Evolutionary conservation across 371 early-diverging fungal species (phyloP).

Genomic region (Mycotypha africana): DNA sequence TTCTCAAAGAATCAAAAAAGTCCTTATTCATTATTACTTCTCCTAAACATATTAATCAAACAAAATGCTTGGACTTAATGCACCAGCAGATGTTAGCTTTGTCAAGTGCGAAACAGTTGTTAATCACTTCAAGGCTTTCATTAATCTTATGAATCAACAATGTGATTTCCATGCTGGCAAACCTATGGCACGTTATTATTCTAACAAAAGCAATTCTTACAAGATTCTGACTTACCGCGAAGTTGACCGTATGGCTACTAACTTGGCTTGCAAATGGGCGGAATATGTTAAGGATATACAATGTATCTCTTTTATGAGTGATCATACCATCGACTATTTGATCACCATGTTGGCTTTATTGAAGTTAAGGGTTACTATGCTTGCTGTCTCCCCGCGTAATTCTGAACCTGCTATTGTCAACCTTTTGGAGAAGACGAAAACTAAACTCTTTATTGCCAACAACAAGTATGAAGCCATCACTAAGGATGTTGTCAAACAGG

Average conservation of each 20-base stretch:
- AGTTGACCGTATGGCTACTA: conserved; percentile 19
- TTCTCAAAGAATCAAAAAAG: no score
- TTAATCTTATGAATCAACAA: conserved; percentile 2
- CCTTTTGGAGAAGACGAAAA: conserved; percentile 18
- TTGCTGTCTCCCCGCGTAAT: conserved; percentile 28
- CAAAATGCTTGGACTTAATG: no score
- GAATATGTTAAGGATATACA: not conserved
- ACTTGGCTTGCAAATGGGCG: conserved; percentile 23
- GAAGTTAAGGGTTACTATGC: conserved; percentile 14
- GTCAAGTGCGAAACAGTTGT: not conserved
- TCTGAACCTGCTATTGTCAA: conserved; percentile 21
- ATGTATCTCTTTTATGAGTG: conserved; percentile 14
- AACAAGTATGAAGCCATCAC: conserved; percentile 14
- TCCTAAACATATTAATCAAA: no score
- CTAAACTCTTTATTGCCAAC: conserved; percentile 9
- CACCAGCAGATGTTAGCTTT: not conserved
- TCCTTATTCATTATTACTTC: no score
- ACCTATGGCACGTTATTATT: conserved; percentile 2
- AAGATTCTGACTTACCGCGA: conserved; percentile 23
- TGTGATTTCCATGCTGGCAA: conserved; percentile 1
- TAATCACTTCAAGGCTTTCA: not conserved
- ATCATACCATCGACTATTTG: conserved; percentile 17
- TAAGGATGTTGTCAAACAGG: not conserved
- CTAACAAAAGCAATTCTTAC: not conserved
- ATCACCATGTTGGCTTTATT: conserved; percentile 18